A percentile compares a stretch with the other conserved stretches of the same genome.
Conservation (phyloP, 2,329 filamentous ascomycete genomes). For the Aureobasidium zeae region DNA sequence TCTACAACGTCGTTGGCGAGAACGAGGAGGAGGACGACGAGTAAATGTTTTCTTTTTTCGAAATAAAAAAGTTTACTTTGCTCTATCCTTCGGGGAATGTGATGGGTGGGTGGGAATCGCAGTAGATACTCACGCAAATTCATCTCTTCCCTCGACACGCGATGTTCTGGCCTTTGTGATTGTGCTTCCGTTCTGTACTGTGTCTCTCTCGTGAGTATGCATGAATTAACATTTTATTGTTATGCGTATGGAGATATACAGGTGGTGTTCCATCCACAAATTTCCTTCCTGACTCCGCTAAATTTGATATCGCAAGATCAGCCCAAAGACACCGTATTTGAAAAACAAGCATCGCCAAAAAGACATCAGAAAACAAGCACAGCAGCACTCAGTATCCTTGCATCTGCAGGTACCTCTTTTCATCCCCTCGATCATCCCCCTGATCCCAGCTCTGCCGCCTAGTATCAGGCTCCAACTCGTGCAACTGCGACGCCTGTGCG, state of each 20-base stretch:
- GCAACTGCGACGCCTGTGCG: conserved; percentile 20
- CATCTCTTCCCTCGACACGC: conserved; percentile 1
- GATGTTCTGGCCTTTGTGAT: background rate
- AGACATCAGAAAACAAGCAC: background rate
- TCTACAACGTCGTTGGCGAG: conserved; percentile 99
- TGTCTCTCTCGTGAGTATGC: background rate
- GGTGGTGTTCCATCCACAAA: background rate
- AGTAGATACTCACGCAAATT: conserved; percentile 12
- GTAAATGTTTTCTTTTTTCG: conserved; percentile 43
- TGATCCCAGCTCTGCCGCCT: conserved; percentile 15
- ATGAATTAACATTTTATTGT: background rate
- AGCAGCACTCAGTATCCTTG: conserved; percentile 1
- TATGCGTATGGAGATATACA: background rate
- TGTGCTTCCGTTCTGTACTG: background rate
- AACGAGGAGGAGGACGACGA: conserved; percentile 97
- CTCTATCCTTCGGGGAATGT: background rate
- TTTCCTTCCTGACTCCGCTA: no score
- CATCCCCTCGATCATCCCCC: conserved; percentile 13
- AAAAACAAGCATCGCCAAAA: conserved; percentile 5
- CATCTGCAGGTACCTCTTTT: conserved; percentile 18
- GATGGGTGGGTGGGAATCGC: conserved; percentile 3
- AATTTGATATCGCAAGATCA: conserved; percentile 4
- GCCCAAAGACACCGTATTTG: background rate
- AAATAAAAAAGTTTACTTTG: background rate
- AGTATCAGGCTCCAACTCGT: conserved; percentile 20